Evolutionary conservation across 176 grass and related monocot genomes (phyloP).

Genomic region (Cocos nucifera): DNA sequence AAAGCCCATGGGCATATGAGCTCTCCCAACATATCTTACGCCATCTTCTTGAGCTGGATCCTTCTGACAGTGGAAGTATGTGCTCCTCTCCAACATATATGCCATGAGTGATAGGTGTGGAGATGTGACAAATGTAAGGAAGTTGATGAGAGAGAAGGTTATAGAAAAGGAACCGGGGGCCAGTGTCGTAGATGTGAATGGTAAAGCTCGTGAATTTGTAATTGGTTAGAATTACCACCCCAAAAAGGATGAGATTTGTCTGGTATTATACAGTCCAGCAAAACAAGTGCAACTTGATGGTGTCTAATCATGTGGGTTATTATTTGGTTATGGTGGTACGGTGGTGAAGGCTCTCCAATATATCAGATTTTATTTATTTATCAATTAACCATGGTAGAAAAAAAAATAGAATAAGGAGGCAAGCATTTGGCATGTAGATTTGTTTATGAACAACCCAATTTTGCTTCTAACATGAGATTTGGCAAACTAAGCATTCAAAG

Average conservation of each 20-base stretch:
- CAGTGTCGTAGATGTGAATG: constrained; percentile 37
- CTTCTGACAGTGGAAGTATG: constrained; percentile 23
- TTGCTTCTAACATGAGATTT: too few species aligned
- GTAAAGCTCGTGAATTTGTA: constrained; percentile 27
- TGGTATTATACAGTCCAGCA: constrained; percentile 14
- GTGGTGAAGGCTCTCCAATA: too few species aligned
- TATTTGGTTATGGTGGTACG: too few species aligned
- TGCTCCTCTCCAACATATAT: constrained; percentile 44
- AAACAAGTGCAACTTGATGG: constrained; percentile 31
- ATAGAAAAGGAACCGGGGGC: constrained; percentile 32
- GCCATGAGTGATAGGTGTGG: constrained; percentile 28
- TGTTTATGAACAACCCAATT: too few species aligned
- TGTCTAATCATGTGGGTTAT: constrained; percentile 3
- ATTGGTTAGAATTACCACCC: constrained; percentile 29
- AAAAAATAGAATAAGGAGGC: too few species aligned
- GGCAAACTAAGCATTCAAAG: too few species aligned
- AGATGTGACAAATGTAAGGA: constrained; percentile 35
- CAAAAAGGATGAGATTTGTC: constrained; percentile 19
- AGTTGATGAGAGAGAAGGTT: constrained; percentile 25
- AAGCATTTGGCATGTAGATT: too few species aligned
- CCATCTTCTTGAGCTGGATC: constrained; percentile 33
- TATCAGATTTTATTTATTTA: too few species aligned
- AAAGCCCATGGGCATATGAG: constrained; percentile 25
- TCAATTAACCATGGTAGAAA: too few species aligned
- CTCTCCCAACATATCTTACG: constrained; percentile 29